Conservation (phyloP, 306 rosid genomes). For the Sesbania bispinosa region DNA sequence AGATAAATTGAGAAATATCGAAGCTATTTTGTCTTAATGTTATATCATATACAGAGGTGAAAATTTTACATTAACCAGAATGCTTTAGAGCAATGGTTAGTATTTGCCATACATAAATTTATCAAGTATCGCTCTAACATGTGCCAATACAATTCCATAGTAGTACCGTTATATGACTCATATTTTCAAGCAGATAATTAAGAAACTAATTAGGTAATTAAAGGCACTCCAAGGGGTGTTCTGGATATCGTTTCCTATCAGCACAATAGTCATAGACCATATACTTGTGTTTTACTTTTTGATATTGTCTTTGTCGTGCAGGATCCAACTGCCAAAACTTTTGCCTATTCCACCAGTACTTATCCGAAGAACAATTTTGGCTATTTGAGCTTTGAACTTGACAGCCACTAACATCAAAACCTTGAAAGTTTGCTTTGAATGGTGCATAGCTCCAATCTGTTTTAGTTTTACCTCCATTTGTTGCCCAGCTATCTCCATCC, state of each 20-base stretch:
- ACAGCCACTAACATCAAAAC: conserved; percentile 42
- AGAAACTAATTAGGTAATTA: not conserved
- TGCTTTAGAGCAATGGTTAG: too few relatives aligned
- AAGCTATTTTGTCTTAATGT: too few relatives aligned
- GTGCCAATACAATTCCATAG: not conserved
- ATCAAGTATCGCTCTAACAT: too few relatives aligned
- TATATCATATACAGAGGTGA: too few relatives aligned
- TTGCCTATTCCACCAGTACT: conserved; percentile 41
- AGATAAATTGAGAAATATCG: too few relatives aligned
- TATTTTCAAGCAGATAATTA: not conserved
- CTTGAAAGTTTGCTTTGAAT: conserved; percentile 45
- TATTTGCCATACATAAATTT: too few relatives aligned
- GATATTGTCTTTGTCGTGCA: not conserved
- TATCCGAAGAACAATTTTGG: conserved; percentile 27
- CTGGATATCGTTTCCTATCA: conserved; percentile 28
- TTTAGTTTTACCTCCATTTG: conserved; percentile 48
- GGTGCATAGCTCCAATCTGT: conserved; percentile 52
- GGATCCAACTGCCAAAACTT: conserved; percentile 34
- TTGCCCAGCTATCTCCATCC: conserved; percentile 59
- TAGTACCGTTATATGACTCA: not conserved
- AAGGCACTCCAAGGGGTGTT: conserved; percentile 49
- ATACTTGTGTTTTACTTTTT: conserved; percentile 25
- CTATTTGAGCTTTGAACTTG: not conserved
- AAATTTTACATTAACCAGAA: too few relatives aligned
- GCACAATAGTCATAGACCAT: conserved; percentile 52